Percentiles rank a stretch among this genome's conserved stretches.
Conservation (phyloP, 768 basidiomycete species). For the Lactifluus piperatus region DNA sequence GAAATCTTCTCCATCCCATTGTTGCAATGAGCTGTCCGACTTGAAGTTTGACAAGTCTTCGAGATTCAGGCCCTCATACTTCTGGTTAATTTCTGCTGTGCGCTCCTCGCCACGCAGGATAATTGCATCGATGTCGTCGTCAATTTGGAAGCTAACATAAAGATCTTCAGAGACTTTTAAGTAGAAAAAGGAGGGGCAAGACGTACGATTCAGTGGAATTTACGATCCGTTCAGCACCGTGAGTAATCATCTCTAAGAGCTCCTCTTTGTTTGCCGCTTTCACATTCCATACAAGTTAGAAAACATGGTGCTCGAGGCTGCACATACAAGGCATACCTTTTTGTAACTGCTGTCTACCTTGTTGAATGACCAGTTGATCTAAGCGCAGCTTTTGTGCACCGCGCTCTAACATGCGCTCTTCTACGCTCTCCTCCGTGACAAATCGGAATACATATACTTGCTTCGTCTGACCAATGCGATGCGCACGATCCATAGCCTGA, state of each 20-base stretch:
- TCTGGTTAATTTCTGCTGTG: slow-evolving; percentile 78
- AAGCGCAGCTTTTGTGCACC: slow-evolving; percentile 92
- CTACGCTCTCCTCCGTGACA: slow-evolving; percentile 91
- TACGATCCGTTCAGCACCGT: slow-evolving; percentile 96
- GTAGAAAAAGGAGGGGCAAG: slow-evolving; percentile 5
- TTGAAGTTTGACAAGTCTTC: slow-evolving; percentile 98
- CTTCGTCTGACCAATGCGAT: slow-evolving; percentile 94
- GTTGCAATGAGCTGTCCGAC: slow-evolving; percentile 81
- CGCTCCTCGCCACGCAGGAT: slow-evolving; percentile 87
- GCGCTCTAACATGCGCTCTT: slow-evolving; percentile 90
- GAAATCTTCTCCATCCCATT: slow-evolving; percentile 97
- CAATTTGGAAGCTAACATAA: slow-evolving; percentile 51
- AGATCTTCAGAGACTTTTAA: background rate
- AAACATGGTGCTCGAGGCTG: background rate
- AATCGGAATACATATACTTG: slow-evolving; percentile 98
- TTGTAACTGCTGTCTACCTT: slow-evolving; percentile 73
- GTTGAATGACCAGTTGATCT: slow-evolving; percentile 96
- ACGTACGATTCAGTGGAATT: slow-evolving; percentile 65
- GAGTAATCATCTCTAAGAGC: slow-evolving; percentile 94
- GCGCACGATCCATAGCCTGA: slow-evolving; percentile 97
- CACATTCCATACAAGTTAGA: background rate
- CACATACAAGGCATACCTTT: slow-evolving; percentile 46
- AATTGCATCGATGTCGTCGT: slow-evolving; percentile 91
- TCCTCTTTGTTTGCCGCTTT: slow-evolving; percentile 94
- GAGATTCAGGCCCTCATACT: slow-evolving; percentile 87